Evolutionary conservation across 2,329 filamentous ascomycete species (phyloP).

Genomic region (Exophiala dermatitidis): DNA sequence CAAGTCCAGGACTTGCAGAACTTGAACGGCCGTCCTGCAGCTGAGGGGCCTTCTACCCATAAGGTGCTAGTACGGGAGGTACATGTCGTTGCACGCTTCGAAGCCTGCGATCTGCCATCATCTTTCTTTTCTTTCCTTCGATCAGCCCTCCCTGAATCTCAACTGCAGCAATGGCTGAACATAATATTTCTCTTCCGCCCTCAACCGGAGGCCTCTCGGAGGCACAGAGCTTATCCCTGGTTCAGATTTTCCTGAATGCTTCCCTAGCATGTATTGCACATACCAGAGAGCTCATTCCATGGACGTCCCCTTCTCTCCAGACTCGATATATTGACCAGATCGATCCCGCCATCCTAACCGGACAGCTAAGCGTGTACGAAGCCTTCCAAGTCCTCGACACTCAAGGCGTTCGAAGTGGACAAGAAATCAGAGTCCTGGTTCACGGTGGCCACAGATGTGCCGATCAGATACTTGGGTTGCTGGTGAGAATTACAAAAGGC

Average conservation of each 20-base stretch:
- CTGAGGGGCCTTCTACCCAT: too few relatives aligned
- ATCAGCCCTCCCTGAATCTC: background rate
- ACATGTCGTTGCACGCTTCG: too few relatives aligned
- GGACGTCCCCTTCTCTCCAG: slow-evolving; percentile 18
- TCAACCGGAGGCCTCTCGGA: slow-evolving; percentile 7
- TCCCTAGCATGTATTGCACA: slow-evolving; percentile 24
- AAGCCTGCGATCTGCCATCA: too few relatives aligned
- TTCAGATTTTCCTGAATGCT: slow-evolving; percentile 25
- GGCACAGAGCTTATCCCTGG: slow-evolving; percentile 17
- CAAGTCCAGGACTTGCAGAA: too few relatives aligned
- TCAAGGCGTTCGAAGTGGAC: slow-evolving; percentile 5
- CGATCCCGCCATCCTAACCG: background rate
- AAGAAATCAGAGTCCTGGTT: slow-evolving; percentile 37
- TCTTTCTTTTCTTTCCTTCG: too few relatives aligned
- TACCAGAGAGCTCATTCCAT: slow-evolving; percentile 21
- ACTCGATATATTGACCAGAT: slow-evolving; percentile 22
- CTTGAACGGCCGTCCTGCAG: too few relatives aligned
- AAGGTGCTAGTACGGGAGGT: too few relatives aligned
- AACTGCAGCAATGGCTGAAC: slow-evolving; percentile 8
- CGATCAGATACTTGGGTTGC: slow-evolving; percentile 41
- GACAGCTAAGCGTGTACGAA: slow-evolving; percentile 29
- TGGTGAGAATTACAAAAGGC: slow-evolving; percentile 33
- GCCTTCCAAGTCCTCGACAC: slow-evolving; percentile 7
- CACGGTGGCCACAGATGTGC: slow-evolving; percentile 36
- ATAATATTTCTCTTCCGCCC: slow-evolving; percentile 2